These are phyloP conservation scores for Exsudoporus floridanus DNA, from an alignment of 1,284 basidiomycete species.

Conservation along the genomic window DNA sequence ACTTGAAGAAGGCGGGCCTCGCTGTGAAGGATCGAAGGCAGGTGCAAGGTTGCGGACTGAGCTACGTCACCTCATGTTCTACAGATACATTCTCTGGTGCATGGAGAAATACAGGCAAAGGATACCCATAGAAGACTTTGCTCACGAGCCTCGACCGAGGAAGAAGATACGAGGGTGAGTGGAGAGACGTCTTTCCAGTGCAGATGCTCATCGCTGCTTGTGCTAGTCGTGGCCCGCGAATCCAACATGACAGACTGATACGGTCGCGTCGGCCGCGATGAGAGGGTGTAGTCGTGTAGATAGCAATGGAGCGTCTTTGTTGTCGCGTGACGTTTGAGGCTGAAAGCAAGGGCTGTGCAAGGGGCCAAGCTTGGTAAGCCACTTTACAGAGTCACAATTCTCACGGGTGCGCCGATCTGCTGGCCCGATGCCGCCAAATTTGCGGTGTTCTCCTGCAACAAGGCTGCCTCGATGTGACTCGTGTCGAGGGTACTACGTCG, in stretches of 20 bases:
- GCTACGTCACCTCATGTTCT: constrained; percentile 5
- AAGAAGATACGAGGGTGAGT: constrained; percentile 77
- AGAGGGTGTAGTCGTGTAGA: constrained; percentile 16
- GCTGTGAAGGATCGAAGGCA: constrained; percentile 66
- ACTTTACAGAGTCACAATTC: constrained; percentile 33
- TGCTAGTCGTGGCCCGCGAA: constrained; percentile 57
- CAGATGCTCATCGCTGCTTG: constrained; percentile 1
- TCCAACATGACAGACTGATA: constrained; percentile 75
- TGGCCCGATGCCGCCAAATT: constrained; percentile 18
- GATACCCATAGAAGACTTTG: constrained; percentile 55
- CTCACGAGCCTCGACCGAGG: constrained; percentile 61
- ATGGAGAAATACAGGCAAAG: constrained; percentile 75
- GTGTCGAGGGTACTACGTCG: constrained; percentile 36
- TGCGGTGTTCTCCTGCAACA: constrained; percentile 27
- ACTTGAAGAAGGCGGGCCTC: constrained; percentile 65
- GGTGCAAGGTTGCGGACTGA: constrained; percentile 2
- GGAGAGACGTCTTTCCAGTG: not conserved
- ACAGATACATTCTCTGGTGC: constrained; percentile 78
- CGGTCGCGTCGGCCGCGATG: constrained; percentile 53
- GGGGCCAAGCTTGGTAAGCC: constrained; percentile 9
- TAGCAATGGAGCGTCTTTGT: constrained; percentile 14
- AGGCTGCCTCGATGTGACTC: constrained; percentile 38
- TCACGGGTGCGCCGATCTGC: constrained; percentile 23
- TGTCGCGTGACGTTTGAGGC: constrained; percentile 14
- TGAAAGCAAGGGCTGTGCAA: constrained; percentile 23